Evolutionary conservation across 1,284 basidiomycete species (phyloP).

Genomic region (Golubevia sp.): DNA sequence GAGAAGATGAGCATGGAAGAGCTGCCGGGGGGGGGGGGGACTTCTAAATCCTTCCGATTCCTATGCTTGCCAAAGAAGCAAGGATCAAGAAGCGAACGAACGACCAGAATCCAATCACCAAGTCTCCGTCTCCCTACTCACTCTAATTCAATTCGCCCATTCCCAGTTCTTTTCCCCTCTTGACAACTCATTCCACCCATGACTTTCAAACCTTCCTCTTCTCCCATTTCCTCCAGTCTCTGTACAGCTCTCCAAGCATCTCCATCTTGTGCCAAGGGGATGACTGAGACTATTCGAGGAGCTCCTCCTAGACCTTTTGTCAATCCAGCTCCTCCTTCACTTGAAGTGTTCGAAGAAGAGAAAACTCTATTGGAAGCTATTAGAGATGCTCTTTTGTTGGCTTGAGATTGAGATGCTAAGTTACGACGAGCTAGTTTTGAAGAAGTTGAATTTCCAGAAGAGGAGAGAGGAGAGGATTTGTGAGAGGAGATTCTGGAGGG

Average conservation of each 20-base stretch:
- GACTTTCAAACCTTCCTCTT: constrained; percentile 63
- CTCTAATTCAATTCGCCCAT: constrained; percentile 19
- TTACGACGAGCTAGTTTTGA: constrained; percentile 44
- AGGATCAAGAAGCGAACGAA: too few relatives aligned
- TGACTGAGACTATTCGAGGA: constrained; percentile 77
- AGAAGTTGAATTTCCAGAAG: constrained; percentile 33
- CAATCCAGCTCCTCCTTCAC: constrained; percentile 14
- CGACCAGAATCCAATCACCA: too few relatives aligned
- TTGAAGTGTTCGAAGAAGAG: constrained; percentile 2
- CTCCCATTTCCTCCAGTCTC: constrained; percentile 72
- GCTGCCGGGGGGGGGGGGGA: too few relatives aligned
- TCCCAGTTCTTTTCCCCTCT: constrained; percentile 60
- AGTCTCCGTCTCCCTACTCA: too few relatives aligned
- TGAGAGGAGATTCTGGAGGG: constrained; percentile 23
- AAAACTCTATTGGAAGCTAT: constrained; percentile 48
- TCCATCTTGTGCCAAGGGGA: constrained; percentile 77
- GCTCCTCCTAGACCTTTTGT: constrained; percentile 74
- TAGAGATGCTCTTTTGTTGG: constrained; percentile 46
- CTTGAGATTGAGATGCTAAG: constrained; percentile 45
- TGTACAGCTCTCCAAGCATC: constrained; percentile 66
- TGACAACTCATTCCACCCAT: constrained; percentile 66
- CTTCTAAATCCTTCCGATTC: too few relatives aligned
- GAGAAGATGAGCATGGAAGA: neutral
- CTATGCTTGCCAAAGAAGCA: too few relatives aligned
- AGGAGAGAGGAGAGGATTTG: constrained; percentile 34